Conservation (phyloP, 208 protist genomes). For the Leishmania guyanensis region DNA sequence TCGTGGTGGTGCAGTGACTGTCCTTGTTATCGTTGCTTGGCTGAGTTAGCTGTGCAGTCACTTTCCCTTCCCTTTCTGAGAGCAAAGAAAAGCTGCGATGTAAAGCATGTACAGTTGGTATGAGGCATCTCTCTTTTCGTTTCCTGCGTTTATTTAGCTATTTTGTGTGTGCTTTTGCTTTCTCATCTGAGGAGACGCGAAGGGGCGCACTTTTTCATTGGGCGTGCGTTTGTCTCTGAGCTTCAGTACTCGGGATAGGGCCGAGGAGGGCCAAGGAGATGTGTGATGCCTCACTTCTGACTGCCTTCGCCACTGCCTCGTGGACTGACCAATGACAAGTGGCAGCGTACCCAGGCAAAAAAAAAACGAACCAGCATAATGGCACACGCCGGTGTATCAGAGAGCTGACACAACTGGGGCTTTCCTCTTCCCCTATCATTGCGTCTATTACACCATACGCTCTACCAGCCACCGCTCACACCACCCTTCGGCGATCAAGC, state of each 20-base stretch:
- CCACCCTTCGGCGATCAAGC: neutral
- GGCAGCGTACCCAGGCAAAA: neutral
- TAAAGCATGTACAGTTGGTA: slow-evolving; percentile 9
- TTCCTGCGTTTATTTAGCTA: slow-evolving; percentile 12
- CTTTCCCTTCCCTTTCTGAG: neutral
- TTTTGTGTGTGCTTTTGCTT: neutral
- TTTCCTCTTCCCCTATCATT: neutral
- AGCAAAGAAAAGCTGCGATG: neutral
- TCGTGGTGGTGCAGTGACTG: neutral
- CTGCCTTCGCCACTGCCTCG: neutral
- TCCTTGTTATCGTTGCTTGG: neutral
- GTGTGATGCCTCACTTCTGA: neutral
- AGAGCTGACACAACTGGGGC: neutral
- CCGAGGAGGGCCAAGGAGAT: neutral
- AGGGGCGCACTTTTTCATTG: neutral
- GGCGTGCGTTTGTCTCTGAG: neutral
- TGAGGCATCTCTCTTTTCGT: neutral
- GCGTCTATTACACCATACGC: neutral
- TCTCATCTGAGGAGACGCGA: neutral
- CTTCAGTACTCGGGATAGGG: neutral
- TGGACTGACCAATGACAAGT: neutral
- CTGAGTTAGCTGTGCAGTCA: neutral
- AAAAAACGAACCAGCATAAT: neutral
- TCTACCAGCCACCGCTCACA: neutral
- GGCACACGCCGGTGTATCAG: neutral